Conservation (phyloP, 1,284 basidiomycete species). For the Marasmius oreades region DNA sequence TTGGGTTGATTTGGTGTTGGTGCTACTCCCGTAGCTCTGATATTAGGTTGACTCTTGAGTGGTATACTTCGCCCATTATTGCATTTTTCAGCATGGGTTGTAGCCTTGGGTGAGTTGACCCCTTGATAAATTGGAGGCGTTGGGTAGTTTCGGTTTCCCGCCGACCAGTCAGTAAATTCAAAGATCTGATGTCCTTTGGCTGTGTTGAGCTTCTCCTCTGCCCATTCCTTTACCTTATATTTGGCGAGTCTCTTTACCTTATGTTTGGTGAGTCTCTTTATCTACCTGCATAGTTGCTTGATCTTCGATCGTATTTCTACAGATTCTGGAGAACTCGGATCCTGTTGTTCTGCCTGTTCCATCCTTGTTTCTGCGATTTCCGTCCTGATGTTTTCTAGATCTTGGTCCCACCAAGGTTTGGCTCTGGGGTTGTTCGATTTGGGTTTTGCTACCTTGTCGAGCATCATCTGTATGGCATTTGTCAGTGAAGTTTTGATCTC, state of each 20-base stretch:
- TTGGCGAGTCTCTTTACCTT: constrained; percentile 10
- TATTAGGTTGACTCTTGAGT: no score
- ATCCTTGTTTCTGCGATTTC: constrained; percentile 4
- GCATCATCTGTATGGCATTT: background rate
- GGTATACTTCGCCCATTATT: no score
- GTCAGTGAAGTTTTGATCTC: background rate
- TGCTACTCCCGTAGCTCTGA: no score
- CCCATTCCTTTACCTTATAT: no score
- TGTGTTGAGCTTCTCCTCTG: no score
- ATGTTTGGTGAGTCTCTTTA: no score
- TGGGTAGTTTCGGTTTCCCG: constrained; percentile 16
- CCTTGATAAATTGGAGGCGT: constrained; percentile 14
- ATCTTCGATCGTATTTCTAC: constrained; percentile 7
- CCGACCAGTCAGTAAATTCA: constrained; percentile 16
- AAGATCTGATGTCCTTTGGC: constrained; percentile 17
- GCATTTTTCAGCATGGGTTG: constrained; percentile 21
- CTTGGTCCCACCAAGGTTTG: constrained; percentile 16
- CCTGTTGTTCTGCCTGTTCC: background rate
- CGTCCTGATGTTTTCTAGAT: constrained; percentile 1
- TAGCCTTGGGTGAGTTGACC: constrained; percentile 2
- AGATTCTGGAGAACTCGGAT: background rate
- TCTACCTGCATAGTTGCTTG: no score
- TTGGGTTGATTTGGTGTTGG: no score
- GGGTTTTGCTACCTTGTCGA: background rate
- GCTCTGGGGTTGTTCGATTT: background rate